These are phyloP conservation scores for Aureobasidium sp. DNA, from an alignment of 2,329 filamentous ascomycete species.

Conservation along the genomic window DNA sequence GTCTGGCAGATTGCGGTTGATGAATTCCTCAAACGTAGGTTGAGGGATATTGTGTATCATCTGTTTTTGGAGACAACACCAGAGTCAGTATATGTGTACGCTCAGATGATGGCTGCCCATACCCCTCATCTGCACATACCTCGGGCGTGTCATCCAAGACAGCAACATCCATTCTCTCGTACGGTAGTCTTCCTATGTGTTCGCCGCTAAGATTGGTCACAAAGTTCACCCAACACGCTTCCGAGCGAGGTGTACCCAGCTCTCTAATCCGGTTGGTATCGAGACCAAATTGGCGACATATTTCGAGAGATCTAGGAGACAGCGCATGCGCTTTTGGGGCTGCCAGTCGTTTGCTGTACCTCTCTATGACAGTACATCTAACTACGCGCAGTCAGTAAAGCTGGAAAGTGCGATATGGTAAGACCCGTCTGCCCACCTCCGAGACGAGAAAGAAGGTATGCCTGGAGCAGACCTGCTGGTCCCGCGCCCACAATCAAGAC, in stretches of 20 bases:
- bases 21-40: constrained; percentile 32
- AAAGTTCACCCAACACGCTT: constrained; percentile 36
- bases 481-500: constrained; percentile 17
- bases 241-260: constrained; percentile 25
- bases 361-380: constrained; percentile 26
- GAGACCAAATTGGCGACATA: constrained; percentile 26
- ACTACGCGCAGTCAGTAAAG: constrained; percentile 16
- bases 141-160: constrained; percentile 32
- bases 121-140: constrained; percentile 16
- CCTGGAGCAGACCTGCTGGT: constrained; percentile 15
- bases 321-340: constrained; percentile 29
- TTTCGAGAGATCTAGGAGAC: constrained; percentile 24
- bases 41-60: constrained; percentile 40
- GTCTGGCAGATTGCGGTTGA: constrained; percentile 23
- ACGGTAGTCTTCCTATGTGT: constrained; percentile 30
- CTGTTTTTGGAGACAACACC: constrained; percentile 3
- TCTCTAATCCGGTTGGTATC: constrained; percentile 23
- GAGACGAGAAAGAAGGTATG: constrained; percentile 14
- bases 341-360: constrained; percentile 25
- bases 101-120: background rate
- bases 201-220: constrained; percentile 32
- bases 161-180: constrained; percentile 27
- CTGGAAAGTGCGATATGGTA: too few relatives aligned
- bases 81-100: background rate
- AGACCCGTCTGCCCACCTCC: background rate